Percentiles rank a stretch among this genome's conserved stretches.
Conservation (phyloP, 73 alveolate genomes). For the Urostyla sp. region DNA sequence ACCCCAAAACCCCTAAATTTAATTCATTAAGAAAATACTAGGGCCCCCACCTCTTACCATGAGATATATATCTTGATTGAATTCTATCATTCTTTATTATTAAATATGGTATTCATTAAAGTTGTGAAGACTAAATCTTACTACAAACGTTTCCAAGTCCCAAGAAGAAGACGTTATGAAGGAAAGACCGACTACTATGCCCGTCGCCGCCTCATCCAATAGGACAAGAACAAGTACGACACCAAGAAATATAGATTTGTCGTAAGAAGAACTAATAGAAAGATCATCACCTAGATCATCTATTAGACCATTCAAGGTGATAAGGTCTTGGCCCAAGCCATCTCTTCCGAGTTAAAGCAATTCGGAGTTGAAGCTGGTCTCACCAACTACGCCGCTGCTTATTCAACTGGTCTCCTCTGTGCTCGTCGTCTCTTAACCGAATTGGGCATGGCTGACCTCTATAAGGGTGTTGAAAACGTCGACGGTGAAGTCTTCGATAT, state of each 20-base stretch:
- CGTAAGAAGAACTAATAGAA: constrained; percentile 99
- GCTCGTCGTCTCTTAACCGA: constrained; percentile 97
- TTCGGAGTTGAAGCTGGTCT: constrained; percentile 98
- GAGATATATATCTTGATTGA: neutral
- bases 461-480: constrained; percentile 92
- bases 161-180: constrained; percentile 98
- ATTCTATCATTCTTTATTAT: constrained; percentile 49
- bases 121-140: constrained; percentile 96
- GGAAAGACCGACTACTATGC: constrained; percentile 99
- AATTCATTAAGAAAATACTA: neutral
- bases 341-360: constrained; percentile 94
- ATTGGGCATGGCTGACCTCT: constrained; percentile 91
- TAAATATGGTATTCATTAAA: constrained; percentile 98
- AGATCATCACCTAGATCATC: constrained; percentile 84
- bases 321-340: constrained; percentile 96
- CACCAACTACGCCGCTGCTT: constrained; percentile 99
- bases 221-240: constrained; percentile 99
- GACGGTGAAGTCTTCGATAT: constrained; percentile 96
- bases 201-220: constrained; percentile 95
- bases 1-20: constrained; percentile 22
- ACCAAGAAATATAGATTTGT: constrained; percentile 99
- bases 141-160: constrained; percentile 99
- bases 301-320: constrained; percentile 98
- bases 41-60: constrained; percentile 45
- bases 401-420: constrained; percentile 99